These are phyloP conservation scores for Leucosporidium scottii DNA, from an alignment of 768 basidiomycete genomes.

Conservation along the genomic window DNA sequence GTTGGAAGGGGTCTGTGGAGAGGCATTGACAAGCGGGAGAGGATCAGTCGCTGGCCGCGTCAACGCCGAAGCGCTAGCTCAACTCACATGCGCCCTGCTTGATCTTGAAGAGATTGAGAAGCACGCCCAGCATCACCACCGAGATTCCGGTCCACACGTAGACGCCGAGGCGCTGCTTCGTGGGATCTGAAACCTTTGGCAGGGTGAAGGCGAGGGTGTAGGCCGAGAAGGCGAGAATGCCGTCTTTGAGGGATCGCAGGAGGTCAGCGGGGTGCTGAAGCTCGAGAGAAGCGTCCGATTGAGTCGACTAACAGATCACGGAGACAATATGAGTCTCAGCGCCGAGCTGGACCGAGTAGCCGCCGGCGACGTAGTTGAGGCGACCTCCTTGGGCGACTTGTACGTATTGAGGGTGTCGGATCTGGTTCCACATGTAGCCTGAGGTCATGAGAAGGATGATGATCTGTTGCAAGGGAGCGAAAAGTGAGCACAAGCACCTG, in stretches of 20 bases:
- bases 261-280: not conserved
- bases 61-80: too few relatives aligned
- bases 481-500: not conserved
- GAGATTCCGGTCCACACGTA: conserved; percentile 66
- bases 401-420: conserved; percentile 66
- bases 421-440: conserved; percentile 95
- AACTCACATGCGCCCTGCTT: conserved; percentile 30
- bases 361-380: conserved; percentile 66
- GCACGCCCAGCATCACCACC: conserved; percentile 22
- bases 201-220: conserved; percentile 61
- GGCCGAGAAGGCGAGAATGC: conserved; percentile 68
- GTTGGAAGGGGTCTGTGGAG: too few relatives aligned
- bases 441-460: conserved; percentile 76
- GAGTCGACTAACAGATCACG: conserved; percentile 62
- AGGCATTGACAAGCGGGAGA: too few relatives aligned
- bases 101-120: conserved; percentile 26
- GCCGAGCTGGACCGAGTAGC: conserved; percentile 83
- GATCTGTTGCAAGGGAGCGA: conserved; percentile 43
- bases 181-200: conserved; percentile 63
- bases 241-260: conserved; percentile 57
- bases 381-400: conserved; percentile 50
- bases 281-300: not conserved
- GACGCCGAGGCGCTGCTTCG: conserved; percentile 72
- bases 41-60: too few relatives aligned
- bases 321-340: conserved; percentile 86